Evolutionary conservation across 192 early-diverging fungal genomes (phyloP).

Genomic region (Podila verticillata): DNA sequence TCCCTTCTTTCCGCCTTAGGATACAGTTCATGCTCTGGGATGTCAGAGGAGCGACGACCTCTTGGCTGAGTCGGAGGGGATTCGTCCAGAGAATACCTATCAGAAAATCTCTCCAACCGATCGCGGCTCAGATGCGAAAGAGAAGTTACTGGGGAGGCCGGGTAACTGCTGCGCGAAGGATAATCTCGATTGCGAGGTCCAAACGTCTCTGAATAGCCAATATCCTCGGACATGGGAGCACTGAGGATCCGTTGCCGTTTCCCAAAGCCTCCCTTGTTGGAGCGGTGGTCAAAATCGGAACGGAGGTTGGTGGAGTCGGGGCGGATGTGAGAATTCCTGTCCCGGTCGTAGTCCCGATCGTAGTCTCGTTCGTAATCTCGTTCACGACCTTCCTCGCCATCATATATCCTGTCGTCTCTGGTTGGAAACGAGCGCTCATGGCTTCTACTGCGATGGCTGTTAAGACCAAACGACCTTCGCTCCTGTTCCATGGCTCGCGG

Average conservation of each 20-base stretch:
- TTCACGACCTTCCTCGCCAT: not conserved
- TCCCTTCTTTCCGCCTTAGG: too few species aligned
- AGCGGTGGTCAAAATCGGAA: slow-evolving; percentile 8
- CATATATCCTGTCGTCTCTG: slow-evolving; percentile 5
- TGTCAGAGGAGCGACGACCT: too few species aligned
- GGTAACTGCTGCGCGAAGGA: slow-evolving; percentile 6
- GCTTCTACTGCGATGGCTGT: not conserved
- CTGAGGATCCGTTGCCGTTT: slow-evolving; percentile 27
- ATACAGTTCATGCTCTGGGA: too few species aligned
- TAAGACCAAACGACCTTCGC: not conserved
- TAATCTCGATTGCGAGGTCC: slow-evolving; percentile 1
- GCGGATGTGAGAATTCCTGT: slow-evolving; percentile 5
- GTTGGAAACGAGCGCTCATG: not conserved
- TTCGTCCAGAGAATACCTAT: not conserved
- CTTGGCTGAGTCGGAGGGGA: too few species aligned
- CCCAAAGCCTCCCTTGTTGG: not conserved
- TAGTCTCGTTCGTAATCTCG: slow-evolving; percentile 2
- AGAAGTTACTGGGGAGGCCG: not conserved
- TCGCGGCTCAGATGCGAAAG: not conserved
- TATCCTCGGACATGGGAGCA: slow-evolving; percentile 12
- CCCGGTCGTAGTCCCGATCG: slow-evolving; percentile 1
- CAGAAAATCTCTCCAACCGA: not conserved
- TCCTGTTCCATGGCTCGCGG: not conserved
- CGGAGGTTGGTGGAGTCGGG: slow-evolving; percentile 16
- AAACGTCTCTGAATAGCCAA: not conserved